Conservation (phyloP, 179 eudicot species). For the Sideroxylon spinosum region DNA sequence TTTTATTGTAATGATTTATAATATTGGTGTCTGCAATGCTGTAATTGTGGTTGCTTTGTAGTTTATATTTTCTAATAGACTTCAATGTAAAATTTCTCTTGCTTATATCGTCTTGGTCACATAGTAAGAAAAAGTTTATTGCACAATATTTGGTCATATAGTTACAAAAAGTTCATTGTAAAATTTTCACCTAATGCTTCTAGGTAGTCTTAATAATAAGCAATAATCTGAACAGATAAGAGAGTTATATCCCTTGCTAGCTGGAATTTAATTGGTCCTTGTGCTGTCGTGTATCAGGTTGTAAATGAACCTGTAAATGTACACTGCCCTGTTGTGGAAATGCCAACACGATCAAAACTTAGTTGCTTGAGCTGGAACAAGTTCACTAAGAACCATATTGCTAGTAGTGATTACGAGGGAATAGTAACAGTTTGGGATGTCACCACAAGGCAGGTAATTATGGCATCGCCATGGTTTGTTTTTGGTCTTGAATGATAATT, state of each 20-base stretch:
- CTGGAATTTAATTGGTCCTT: conserved; percentile 11
- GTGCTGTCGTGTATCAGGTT: conserved; percentile 38
- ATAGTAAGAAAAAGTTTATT: neutral
- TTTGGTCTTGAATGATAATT: neutral
- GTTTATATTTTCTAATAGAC: too few relatives aligned
- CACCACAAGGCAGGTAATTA: conserved; percentile 57
- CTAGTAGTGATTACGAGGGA: conserved; percentile 76
- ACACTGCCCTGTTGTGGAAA: conserved; percentile 73
- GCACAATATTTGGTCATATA: too few relatives aligned
- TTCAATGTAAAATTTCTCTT: neutral
- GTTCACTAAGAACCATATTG: conserved; percentile 62
- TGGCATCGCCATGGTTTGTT: neutral
- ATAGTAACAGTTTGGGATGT: conserved; percentile 76
- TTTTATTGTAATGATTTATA: neutral
- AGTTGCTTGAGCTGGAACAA: conserved; percentile 80
- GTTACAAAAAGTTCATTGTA: neutral
- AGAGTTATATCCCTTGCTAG: neutral
- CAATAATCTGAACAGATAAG: neutral
- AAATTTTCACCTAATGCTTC: neutral
- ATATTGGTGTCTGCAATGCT: neutral
- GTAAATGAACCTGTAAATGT: conserved; percentile 62
- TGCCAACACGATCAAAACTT: conserved; percentile 62
- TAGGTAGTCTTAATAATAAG: neutral
- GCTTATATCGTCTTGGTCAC: neutral
- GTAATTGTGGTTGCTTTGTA: neutral